Conservation (phyloP, 1,139 yeast species). For the Hyphopichia pseudoburtonii region DNA sequence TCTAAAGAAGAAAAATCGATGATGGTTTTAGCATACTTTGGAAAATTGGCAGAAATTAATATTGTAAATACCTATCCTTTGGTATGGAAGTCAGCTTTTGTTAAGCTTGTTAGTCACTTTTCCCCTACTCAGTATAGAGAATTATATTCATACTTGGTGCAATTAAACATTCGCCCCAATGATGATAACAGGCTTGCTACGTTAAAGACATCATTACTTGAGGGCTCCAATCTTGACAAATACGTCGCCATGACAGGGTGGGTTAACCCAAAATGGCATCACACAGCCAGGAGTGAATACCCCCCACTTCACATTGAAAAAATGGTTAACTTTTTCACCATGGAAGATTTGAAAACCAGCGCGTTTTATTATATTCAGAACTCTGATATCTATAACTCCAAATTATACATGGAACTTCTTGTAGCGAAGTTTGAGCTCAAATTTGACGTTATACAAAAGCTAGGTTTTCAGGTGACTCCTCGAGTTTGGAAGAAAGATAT, state of each 20-base stretch:
- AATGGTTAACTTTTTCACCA: constrained; percentile 32
- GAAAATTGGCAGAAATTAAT: constrained; percentile 21
- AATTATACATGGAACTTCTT: constrained; percentile 34
- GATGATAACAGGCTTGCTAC: constrained; percentile 13
- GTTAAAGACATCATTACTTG: constrained; percentile 23
- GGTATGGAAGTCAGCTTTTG: constrained; percentile 18
- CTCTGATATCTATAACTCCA: constrained; percentile 33
- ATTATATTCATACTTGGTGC: constrained; percentile 33
- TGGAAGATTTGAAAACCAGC: constrained; percentile 26
- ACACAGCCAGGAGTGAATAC: constrained; percentile 21
- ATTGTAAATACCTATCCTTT: constrained; percentile 26
- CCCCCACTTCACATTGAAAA: constrained; percentile 20
- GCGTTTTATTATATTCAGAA: constrained; percentile 23
- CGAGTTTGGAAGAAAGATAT: constrained; percentile 17
- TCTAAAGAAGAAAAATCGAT: constrained; percentile 14
- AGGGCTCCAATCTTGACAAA: constrained; percentile 32
- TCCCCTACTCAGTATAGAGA: constrained; percentile 21
- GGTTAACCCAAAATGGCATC: constrained; percentile 38
- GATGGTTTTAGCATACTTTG: constrained; percentile 25
- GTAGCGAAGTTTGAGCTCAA: constrained; percentile 38
- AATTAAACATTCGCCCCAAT: constrained; percentile 32
- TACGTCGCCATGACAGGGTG: constrained; percentile 40
- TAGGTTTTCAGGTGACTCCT: neutral
- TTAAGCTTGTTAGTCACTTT: constrained; percentile 18
- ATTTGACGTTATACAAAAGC: neutral